Evolutionary conservation across 1,284 basidiomycete genomes (phyloP).

Genomic region (Ustilago loliicola): DNA sequence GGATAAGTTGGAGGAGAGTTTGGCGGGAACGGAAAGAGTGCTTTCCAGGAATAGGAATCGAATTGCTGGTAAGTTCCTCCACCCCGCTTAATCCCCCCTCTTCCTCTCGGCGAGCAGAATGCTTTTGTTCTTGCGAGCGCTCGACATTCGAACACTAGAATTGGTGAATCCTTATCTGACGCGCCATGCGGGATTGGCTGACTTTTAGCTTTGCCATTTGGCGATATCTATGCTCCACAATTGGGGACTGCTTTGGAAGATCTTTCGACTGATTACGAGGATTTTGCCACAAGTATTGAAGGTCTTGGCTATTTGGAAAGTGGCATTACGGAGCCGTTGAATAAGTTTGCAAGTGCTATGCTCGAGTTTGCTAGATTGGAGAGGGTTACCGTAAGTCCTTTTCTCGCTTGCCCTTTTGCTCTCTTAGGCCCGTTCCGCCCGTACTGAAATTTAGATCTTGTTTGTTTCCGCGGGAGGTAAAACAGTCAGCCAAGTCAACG

Average conservation of each 20-base stretch:
- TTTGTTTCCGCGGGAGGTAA: no score
- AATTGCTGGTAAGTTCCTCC: conserved; percentile 79
- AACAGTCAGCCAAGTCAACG: conserved; percentile 58
- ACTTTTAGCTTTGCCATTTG: conserved; percentile 54
- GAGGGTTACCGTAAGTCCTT: conserved; percentile 53
- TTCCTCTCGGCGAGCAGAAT: no score
- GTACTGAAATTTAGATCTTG: background rate
- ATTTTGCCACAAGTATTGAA: conserved; percentile 93
- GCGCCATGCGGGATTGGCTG: background rate
- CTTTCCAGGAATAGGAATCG: conserved; percentile 56
- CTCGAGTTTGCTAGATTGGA: conserved; percentile 77
- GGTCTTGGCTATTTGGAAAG: conserved; percentile 97
- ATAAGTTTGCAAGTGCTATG: conserved; percentile 93
- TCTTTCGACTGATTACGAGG: conserved; percentile 94
- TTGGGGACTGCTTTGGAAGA: conserved; percentile 62
- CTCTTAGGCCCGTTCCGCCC: no score
- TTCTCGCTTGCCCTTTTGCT: background rate
- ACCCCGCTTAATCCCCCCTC: background rate
- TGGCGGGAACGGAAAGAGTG: conserved; percentile 79
- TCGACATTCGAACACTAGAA: background rate
- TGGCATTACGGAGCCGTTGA: conserved; percentile 95
- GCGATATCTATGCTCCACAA: conserved; percentile 62
- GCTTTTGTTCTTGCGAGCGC: background rate
- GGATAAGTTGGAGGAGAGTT: conserved; percentile 93
- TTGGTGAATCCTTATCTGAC: conserved; percentile 16